Evolutionary conservation across 2,329 filamentous ascomycete genomes (phyloP).

Genomic region (Diaporthe batatas): DNA sequence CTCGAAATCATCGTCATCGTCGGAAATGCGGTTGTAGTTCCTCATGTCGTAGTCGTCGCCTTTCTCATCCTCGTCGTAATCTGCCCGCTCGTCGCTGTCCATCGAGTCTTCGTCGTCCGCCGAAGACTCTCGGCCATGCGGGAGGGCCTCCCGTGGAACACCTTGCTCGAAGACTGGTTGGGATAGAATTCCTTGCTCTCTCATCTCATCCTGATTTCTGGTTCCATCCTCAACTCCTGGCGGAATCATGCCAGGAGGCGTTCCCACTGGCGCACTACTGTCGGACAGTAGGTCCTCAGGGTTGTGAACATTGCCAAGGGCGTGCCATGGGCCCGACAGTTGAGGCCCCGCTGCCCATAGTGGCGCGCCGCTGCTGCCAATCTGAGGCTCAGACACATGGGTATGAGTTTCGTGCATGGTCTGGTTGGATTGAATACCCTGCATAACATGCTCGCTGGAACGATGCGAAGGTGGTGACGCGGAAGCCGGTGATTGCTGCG

Average conservation of each 20-base stretch:
- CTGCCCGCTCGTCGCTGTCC: slow-evolving; percentile 46
- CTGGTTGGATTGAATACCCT: slow-evolving; percentile 50
- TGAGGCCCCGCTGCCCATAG: slow-evolving; percentile 40
- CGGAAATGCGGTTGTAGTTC: slow-evolving; percentile 50
- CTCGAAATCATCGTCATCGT: slow-evolving; percentile 45
- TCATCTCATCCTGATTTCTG: slow-evolving; percentile 40
- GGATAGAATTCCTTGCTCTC: slow-evolving; percentile 36
- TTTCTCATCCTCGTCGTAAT: slow-evolving; percentile 48
- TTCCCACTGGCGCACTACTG: not conserved
- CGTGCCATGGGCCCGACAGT: slow-evolving; percentile 36
- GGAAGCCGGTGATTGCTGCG: slow-evolving; percentile 23
- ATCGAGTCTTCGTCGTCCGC: slow-evolving; percentile 45
- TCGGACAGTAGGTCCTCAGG: slow-evolving; percentile 37
- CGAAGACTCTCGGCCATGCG: slow-evolving; percentile 35
- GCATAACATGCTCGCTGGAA: slow-evolving; percentile 44
- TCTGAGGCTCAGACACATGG: slow-evolving; percentile 34
- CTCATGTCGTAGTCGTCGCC: slow-evolving; percentile 51
- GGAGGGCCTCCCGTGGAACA: slow-evolving; percentile 35
- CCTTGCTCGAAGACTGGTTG: slow-evolving; percentile 39
- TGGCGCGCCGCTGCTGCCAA: slow-evolving; percentile 32
- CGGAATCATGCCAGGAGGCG: slow-evolving; percentile 39
- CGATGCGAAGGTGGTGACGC: slow-evolving; percentile 18
- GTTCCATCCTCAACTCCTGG: slow-evolving; percentile 41
- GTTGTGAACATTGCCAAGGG: slow-evolving; percentile 27
- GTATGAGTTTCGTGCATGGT: slow-evolving; percentile 40